These are phyloP conservation scores for Ophiostoma piceae DNA, from an alignment of 2,329 filamentous ascomycete genomes.

Conservation along the genomic window DNA sequence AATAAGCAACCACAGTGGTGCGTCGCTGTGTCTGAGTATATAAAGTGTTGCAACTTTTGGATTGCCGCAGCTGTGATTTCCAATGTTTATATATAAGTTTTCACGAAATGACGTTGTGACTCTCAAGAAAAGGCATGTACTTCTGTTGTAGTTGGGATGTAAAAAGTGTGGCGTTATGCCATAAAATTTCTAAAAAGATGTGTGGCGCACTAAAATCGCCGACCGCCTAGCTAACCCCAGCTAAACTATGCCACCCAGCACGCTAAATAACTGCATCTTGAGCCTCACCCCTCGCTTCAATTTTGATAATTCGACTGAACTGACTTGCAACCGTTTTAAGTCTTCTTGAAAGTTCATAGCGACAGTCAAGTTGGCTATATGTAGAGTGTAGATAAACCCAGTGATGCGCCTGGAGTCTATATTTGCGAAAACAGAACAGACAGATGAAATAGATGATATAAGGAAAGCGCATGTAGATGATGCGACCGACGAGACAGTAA, in stretches of 20 bases:
- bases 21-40: background rate
- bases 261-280: background rate
- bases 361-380: background rate
- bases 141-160: background rate
- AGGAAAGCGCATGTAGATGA: background rate
- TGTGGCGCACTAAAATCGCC: conserved; percentile 22
- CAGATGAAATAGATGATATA: background rate
- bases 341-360: background rate
- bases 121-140: background rate
- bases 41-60: background rate
- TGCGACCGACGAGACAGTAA: background rate
- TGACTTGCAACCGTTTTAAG: background rate
- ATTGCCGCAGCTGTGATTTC: background rate
- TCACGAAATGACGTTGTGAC: background rate
- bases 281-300: background rate
- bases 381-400: background rate
- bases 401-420: background rate
- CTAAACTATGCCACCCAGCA: background rate
- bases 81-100: background rate
- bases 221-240: background rate
- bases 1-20: background rate
- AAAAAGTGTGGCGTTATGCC: conserved; percentile 23
- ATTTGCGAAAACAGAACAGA: background rate
- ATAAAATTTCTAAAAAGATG: conserved; percentile 19
- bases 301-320: background rate